A percentile compares a stretch with the other conserved stretches of the same genome.
Conservation (phyloP, 805 yeast species). For the Saccharomycopsis fermentans region DNA sequence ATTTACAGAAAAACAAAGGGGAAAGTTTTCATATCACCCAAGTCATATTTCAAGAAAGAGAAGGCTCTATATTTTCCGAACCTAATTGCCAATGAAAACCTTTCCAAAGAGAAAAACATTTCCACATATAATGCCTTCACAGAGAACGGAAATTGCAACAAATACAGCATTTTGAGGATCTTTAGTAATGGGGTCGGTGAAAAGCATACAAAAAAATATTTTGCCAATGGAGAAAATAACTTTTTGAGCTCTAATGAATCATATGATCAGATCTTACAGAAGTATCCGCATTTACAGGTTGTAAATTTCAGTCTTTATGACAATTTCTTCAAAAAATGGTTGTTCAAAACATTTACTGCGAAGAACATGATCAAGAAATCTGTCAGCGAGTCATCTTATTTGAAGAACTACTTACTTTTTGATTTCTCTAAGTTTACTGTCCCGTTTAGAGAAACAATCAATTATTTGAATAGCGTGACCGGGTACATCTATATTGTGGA, state of each 20-base stretch:
- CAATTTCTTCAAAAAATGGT: constrained; percentile 53
- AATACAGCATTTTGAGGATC: constrained; percentile 54
- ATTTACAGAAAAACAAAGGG: constrained; percentile 69
- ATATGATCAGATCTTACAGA: constrained; percentile 29
- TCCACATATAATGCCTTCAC: constrained; percentile 19
- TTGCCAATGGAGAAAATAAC: constrained; percentile 28
- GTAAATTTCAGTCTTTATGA: constrained; percentile 73
- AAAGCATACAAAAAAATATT: constrained; percentile 51
- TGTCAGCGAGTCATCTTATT: constrained; percentile 29
- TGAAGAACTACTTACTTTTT: constrained; percentile 50
- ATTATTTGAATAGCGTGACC: constrained; percentile 64
- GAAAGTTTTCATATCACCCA: constrained; percentile 74
- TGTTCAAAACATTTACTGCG: constrained; percentile 42
- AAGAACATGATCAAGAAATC: constrained; percentile 33
- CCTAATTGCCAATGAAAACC: constrained; percentile 27
- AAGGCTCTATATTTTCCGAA: constrained; percentile 79
- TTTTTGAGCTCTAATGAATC: constrained; percentile 32
- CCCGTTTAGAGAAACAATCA: constrained; percentile 45
- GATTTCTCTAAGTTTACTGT: constrained; percentile 50
- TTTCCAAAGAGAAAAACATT: constrained; percentile 27
- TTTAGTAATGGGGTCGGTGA: constrained; percentile 65
- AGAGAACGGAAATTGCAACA: constrained; percentile 26
- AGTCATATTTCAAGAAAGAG: constrained; percentile 63
- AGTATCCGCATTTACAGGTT: constrained; percentile 51
- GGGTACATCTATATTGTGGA: constrained; percentile 83